Evolutionary conservation across 1,139 yeast species (phyloP).

Genomic region (Debaryomycetaceae sp.): DNA sequence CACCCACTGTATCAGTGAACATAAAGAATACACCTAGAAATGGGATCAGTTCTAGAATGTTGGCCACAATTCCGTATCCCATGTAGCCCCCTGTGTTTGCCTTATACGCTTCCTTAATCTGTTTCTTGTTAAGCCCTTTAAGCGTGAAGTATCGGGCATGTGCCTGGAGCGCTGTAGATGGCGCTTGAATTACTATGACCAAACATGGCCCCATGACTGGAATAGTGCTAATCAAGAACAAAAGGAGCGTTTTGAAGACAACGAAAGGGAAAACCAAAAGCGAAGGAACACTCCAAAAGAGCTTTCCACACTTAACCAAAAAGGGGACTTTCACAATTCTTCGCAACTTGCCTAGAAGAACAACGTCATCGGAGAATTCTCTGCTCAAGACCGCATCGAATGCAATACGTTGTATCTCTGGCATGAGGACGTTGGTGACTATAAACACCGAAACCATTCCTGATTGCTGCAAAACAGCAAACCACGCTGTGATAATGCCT

Average conservation of each 20-base stretch:
- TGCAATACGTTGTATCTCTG: conserved; percentile 50
- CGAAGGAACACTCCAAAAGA: conserved; percentile 22
- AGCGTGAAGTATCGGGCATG: conserved; percentile 61
- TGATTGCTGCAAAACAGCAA: conserved; percentile 51
- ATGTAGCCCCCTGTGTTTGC: conserved; percentile 30
- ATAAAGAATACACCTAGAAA: conserved; percentile 55
- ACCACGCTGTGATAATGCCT: conserved; percentile 52
- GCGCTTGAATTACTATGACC: conserved; percentile 53
- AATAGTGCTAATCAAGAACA: conserved; percentile 43
- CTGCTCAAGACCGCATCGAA: conserved; percentile 56
- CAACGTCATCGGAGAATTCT: conserved; percentile 49
- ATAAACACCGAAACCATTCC: conserved; percentile 49
- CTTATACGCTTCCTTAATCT: conserved; percentile 25
- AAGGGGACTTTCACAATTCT: conserved; percentile 33
- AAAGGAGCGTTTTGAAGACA: conserved; percentile 23
- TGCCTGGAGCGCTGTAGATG: conserved; percentile 52
- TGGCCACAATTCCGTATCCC: conserved; percentile 59
- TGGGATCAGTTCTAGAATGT: conserved; percentile 59
- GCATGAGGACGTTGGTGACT: conserved; percentile 50
- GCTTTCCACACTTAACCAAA: conserved; percentile 21
- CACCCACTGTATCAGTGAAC: conserved; percentile 67
- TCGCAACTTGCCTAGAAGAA: conserved; percentile 42
- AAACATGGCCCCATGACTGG: conserved; percentile 64
- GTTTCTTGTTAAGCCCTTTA: conserved; percentile 49
- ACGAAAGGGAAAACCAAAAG: conserved; percentile 21